A percentile compares a stretch with the other conserved stretches of the same genome.
phyloP scores from a whole-genome alignment of 352 stramenopile genomes.

The Phytophthora pisi region DNA sequence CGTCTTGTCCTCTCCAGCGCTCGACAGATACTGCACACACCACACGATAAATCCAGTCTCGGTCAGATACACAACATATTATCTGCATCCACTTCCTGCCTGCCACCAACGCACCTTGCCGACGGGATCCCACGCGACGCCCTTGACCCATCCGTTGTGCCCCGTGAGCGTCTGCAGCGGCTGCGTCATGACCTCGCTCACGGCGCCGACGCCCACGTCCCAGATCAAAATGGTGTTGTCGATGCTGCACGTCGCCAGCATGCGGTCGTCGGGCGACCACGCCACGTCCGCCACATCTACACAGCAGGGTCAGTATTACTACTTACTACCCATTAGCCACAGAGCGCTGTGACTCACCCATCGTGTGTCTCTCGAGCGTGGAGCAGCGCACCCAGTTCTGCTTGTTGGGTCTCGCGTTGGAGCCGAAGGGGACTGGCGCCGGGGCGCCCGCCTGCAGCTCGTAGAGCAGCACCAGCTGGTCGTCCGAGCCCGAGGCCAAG shows the following conservation, averaged over 20 bases:
- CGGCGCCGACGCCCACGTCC: conserved; percentile 62
- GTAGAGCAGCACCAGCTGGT: conserved; percentile 86
- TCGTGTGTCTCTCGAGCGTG: conserved; percentile 85
- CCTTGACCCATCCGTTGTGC: conserved; percentile 89
- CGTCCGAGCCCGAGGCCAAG: conserved; percentile 83
- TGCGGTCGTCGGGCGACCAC: conserved; percentile 88
- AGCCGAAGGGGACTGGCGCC: conserved; percentile 79
- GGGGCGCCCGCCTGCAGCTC: conserved; percentile 69
- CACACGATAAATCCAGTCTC: background rate
- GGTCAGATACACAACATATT: background rate
- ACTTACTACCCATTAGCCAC: background rate
- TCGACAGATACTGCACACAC: conserved; percentile 73
- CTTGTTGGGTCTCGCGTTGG: conserved; percentile 78
- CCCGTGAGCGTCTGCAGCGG: conserved; percentile 77
- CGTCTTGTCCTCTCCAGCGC: conserved; percentile 86
- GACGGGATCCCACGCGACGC: conserved; percentile 86
- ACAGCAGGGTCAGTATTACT: conserved; percentile 1
- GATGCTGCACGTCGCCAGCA: conserved; percentile 89
- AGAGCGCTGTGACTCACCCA: conserved; percentile 46
- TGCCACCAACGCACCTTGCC: conserved; percentile 55
- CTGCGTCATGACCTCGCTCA: conserved; percentile 77
- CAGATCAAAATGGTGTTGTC: conserved; percentile 90
- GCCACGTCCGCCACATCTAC: conserved; percentile 85
- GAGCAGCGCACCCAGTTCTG: conserved; percentile 86
- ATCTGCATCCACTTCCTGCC: background rate